Conservation (phyloP, 2,329 filamentous ascomycete species). For the Ophiostoma populinum region DNA sequence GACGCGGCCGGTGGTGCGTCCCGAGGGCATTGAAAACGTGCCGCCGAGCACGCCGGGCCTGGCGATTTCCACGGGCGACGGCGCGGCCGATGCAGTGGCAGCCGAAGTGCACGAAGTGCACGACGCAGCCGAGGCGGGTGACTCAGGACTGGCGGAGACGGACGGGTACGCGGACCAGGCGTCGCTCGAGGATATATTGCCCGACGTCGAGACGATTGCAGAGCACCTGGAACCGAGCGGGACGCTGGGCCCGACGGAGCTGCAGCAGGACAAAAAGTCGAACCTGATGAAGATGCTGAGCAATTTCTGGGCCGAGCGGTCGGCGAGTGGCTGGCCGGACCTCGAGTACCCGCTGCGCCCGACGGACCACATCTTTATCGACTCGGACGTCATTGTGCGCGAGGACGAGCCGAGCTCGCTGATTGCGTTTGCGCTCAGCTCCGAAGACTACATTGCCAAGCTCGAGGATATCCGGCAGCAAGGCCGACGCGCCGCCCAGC, state of each 20-base stretch:
- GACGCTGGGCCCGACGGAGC: slow-evolving; percentile 49
- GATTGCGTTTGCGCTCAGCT: slow-evolving; percentile 81
- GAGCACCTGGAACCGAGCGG: slow-evolving; percentile 42
- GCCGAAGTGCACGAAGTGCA: slow-evolving; percentile 16
- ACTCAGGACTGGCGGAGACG: slow-evolving; percentile 39
- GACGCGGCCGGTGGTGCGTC: too few relatives aligned
- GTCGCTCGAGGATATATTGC: slow-evolving; percentile 51
- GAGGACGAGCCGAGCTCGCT: slow-evolving; percentile 96
- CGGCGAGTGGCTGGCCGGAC: slow-evolving; percentile 81
- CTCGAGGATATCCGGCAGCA: slow-evolving; percentile 46
- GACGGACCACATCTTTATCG: slow-evolving; percentile 88
- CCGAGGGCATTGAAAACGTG: too few relatives aligned
- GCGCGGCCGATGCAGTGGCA: neutral
- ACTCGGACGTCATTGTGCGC: slow-evolving; percentile 90
- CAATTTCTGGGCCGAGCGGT: slow-evolving; percentile 96
- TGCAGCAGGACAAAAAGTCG: slow-evolving; percentile 84
- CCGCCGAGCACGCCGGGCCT: too few relatives aligned
- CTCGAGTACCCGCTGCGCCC: slow-evolving; percentile 81
- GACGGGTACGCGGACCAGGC: slow-evolving; percentile 60
- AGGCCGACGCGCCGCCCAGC: slow-evolving; percentile 11
- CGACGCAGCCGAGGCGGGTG: slow-evolving; percentile 47
- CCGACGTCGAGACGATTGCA: slow-evolving; percentile 43
- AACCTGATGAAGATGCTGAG: slow-evolving; percentile 90
- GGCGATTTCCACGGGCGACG: too few relatives aligned
- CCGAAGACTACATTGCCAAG: slow-evolving; percentile 71